Conservation (phyloP, 306 rosid species). For the Casuarina cunninghamiana region DNA sequence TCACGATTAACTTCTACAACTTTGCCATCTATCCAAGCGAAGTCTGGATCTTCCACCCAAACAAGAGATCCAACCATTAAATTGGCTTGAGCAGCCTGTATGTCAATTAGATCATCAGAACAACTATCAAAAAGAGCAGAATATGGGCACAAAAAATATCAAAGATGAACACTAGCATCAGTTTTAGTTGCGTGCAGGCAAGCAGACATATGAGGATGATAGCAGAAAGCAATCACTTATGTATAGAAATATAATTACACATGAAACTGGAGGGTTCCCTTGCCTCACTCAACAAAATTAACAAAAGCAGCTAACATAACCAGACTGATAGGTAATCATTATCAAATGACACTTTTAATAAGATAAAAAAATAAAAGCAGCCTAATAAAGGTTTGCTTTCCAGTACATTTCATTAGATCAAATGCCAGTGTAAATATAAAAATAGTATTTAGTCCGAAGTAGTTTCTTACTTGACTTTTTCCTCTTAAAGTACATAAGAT, state of each 20-base stretch:
- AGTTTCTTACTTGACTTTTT: background rate
- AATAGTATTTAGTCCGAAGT: background rate
- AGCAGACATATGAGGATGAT: background rate
- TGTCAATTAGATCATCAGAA: constrained; percentile 31
- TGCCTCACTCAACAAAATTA: background rate
- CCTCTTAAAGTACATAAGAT: background rate
- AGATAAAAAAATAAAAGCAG: background rate
- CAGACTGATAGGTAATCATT: constrained; percentile 11
- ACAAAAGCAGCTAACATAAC: background rate
- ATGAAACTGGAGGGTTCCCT: background rate
- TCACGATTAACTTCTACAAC: constrained; percentile 47
- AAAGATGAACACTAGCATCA: constrained; percentile 10
- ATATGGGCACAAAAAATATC: background rate
- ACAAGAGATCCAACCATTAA: constrained; percentile 62
- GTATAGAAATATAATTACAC: background rate
- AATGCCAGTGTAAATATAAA: background rate
- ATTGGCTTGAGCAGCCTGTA: constrained; percentile 60
- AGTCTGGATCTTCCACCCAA: constrained; percentile 77
- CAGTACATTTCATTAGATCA: background rate
- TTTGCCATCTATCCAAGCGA: constrained; percentile 87
- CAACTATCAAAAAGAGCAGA: constrained; percentile 17
- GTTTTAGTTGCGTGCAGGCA: background rate
- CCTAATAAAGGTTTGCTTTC: background rate
- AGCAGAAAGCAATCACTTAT: background rate
- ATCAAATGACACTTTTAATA: background rate